These are phyloP conservation scores for Medicago lupulina DNA, from an alignment of 306 rosid species.

Conservation along the genomic window DNA sequence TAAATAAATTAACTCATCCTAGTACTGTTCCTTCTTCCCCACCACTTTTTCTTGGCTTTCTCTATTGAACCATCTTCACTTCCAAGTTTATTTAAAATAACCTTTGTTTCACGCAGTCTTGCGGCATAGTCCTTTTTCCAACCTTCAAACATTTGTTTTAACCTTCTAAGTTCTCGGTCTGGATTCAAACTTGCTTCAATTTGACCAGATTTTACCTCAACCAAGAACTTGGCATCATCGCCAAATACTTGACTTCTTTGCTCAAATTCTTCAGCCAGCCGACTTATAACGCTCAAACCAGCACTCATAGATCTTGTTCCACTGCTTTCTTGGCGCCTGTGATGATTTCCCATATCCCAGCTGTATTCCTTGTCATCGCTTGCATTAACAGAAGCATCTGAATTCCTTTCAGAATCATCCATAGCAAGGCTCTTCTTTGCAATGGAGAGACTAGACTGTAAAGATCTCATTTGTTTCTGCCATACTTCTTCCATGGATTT, in stretches of 20 bases:
- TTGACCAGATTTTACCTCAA: constrained; percentile 98
- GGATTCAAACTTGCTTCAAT: constrained; percentile 94
- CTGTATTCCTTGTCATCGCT: constrained; percentile 80
- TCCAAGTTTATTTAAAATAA: constrained; percentile 84
- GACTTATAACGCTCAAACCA: constrained; percentile 93
- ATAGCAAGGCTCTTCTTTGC: constrained; percentile 96
- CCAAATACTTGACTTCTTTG: constrained; percentile 98
- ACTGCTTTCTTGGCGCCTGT: constrained; percentile 76
- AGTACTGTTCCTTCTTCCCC: constrained; percentile 95
- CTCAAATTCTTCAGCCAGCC: constrained; percentile 94
- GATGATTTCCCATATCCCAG: constrained; percentile 78
- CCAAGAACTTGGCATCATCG: constrained; percentile 99
- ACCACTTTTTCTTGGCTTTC: constrained; percentile 86
- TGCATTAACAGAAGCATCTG: constrained; percentile 90
- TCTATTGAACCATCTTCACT: constrained; percentile 74
- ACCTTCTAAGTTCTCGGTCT: constrained; percentile 87
- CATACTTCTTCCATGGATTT: constrained; percentile 99
- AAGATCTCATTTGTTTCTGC: constrained; percentile 99
- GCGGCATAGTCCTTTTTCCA: constrained; percentile 95
- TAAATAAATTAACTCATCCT: constrained; percentile 64
- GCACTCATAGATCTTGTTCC: constrained; percentile 94
- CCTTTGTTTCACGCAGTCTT: constrained; percentile 89
- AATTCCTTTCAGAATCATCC: constrained; percentile 89
- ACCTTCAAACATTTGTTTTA: constrained; percentile 95
- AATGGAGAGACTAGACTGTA: constrained; percentile 97